Conservation (phyloP, 2,329 filamentous ascomycete genomes). For the Periconia sp. region DNA sequence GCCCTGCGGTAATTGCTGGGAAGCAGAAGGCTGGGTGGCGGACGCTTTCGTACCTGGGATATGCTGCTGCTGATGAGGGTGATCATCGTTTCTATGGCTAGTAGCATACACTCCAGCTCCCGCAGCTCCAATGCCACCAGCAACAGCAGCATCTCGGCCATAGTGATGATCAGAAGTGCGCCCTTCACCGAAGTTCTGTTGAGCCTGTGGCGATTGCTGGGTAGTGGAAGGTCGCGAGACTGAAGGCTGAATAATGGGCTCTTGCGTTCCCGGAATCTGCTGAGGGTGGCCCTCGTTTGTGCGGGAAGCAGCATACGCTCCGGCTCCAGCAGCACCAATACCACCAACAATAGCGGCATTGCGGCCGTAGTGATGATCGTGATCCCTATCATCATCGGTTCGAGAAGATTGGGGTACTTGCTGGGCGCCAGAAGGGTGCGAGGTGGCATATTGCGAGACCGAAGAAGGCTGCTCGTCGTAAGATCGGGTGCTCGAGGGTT, state of each 20-base stretch:
- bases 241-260: not conserved
- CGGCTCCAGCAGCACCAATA: too few species aligned
- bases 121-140: constrained; percentile 16
- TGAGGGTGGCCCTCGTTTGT: not conserved
- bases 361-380: too few species aligned
- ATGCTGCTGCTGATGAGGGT: not conserved
- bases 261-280: not conserved
- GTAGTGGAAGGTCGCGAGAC: not conserved
- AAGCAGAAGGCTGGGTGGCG: not conserved
- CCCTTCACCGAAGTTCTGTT: not conserved
- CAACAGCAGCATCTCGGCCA: constrained; percentile 23
- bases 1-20: not conserved
- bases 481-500: too few species aligned
- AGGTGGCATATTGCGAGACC: too few species aligned
- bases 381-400: too few species aligned
- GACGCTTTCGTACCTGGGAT: not conserved
- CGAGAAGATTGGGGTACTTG: too few species aligned
- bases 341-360: too few species aligned
- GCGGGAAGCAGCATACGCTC: not conserved
- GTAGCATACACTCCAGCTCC: constrained; percentile 8
- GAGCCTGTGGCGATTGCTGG: not conserved
- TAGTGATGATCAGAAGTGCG: constrained; percentile 12
- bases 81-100: not conserved
- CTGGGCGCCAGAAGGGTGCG: too few species aligned
- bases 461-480: too few species aligned